Evolutionary conservation across 441 rosid genomes (phyloP).

Genomic region (Jatropha multifida): DNA sequence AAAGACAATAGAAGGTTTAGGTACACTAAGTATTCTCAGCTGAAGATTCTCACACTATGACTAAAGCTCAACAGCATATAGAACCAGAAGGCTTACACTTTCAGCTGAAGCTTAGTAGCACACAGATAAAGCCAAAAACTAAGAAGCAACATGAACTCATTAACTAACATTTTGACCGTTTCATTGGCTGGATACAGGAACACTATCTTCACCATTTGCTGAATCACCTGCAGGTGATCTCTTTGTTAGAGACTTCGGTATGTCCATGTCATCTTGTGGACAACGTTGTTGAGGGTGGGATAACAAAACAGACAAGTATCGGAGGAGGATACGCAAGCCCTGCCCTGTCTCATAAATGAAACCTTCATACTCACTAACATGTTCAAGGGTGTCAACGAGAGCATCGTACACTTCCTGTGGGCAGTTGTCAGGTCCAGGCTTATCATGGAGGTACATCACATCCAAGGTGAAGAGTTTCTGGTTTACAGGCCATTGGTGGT

Average conservation of each 20-base stretch:
- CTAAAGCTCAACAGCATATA: conserved; percentile 13
- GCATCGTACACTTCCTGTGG: conserved; percentile 83
- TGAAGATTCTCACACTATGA: not conserved
- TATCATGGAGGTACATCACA: conserved; percentile 91
- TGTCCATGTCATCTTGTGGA: conserved; percentile 65
- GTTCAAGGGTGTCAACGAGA: conserved; percentile 79
- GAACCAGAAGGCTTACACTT: conserved; percentile 4
- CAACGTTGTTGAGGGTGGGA: conserved; percentile 90
- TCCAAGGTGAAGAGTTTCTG: conserved; percentile 86
- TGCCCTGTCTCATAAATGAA: conserved; percentile 81
- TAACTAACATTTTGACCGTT: not conserved
- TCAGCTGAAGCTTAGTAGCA: conserved; percentile 8
- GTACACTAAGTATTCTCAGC: no score
- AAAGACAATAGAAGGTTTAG: no score
- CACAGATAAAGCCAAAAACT: conserved; percentile 1
- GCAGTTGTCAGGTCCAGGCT: conserved; percentile 85
- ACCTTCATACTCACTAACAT: conserved; percentile 80
- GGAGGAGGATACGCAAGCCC: conserved; percentile 66
- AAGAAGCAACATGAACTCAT: conserved; percentile 4
- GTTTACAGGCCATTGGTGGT: conserved; percentile 69
- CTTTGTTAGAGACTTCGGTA: conserved; percentile 75
- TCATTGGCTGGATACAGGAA: conserved; percentile 50
- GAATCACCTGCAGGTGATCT: conserved; percentile 51
- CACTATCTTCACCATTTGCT: conserved; percentile 43
- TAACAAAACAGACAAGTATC: conserved; percentile 60